Conservation (phyloP, 2,329 filamentous ascomycete species). For the Cercospora canescens region DNA sequence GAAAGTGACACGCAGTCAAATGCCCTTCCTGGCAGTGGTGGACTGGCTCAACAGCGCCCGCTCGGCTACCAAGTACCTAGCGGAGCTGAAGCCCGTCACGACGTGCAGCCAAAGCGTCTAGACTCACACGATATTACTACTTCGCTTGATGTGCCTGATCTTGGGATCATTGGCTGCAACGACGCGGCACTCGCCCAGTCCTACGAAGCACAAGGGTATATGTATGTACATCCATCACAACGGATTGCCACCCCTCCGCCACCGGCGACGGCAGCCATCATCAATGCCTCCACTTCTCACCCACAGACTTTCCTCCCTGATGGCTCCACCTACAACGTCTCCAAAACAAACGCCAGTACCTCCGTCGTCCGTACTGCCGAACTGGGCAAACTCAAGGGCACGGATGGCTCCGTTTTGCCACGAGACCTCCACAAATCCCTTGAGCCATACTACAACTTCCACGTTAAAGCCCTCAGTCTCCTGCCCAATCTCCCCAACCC, state of each 20-base stretch:
- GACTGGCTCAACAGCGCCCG: background rate
- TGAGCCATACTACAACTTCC: slow-evolving; percentile 25
- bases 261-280: background rate
- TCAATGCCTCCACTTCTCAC: background rate
- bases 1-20: background rate
- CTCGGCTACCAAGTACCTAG: background rate
- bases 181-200: slow-evolving; percentile 3
- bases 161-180: slow-evolving; percentile 6
- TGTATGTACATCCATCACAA: background rate
- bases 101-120: background rate
- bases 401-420: slow-evolving; percentile 18
- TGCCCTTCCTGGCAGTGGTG: background rate
- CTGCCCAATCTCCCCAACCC: slow-evolving; percentile 23
- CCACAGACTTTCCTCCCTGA: background rate
- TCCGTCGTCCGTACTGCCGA: background rate
- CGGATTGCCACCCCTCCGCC: slow-evolving; percentile 15
- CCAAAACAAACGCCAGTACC: slow-evolving; percentile 12
- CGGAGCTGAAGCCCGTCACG: background rate
- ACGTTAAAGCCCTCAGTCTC: slow-evolving; percentile 23
- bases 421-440: slow-evolving; percentile 24
- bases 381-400: slow-evolving; percentile 1
- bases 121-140: background rate
- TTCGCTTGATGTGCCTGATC: slow-evolving; percentile 1
- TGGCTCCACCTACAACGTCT: slow-evolving; percentile 8
- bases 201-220: slow-evolving; percentile 6